Base-by-base conservation (phyloP, 805 yeast genomes). In the Candida schatavii region DNA sequence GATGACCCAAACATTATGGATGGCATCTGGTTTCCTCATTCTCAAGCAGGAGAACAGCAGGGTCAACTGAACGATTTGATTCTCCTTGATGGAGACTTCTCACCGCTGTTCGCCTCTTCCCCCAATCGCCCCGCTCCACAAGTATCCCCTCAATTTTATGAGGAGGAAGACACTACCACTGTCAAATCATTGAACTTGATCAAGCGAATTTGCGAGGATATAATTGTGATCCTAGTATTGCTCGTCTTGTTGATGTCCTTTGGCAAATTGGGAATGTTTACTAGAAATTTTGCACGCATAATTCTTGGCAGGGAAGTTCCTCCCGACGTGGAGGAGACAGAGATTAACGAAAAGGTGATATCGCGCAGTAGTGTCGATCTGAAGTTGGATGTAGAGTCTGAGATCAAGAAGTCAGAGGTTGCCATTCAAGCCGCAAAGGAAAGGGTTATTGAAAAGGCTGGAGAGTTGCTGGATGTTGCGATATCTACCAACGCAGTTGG, bases 161-260 rank as follows among this genome's bases (percentile, higher is more conserved):
- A 31, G 7, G 35, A 17, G 5, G 25, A 25, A 3, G 40, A 26
- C 19, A 32, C 38, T 5, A 32, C 38, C 4, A 31, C 36, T 2
- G 39, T 31, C 15, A 41, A 37, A 26, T 38, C 51, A 1, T 39
- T 49, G 2, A 43, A 40, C 15, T 32, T 68, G 5, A 26, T 58
- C 5, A 47, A 47, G 13, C 56, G 77, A 44, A 55, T 72, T 3
- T 53, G 72, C 40, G 84, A 79, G 49, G 81, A 78, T 49, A 62
- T 76, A n/a, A 48, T 72, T 3, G 75, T 76, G 14, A 66, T 80
- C 6, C 38, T 64, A 4, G 48, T 68, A 1, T 61, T 74, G 6
- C 40, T 72, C 15, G 40, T 59, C 1, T 54, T 73, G 2, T 52
- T 74, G 4, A 55, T 69, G 23, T 46, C 61, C 1, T 53, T 75